Conservation (phyloP, 1,284 basidiomycete genomes). For the Inonotus hispidus region DNA sequence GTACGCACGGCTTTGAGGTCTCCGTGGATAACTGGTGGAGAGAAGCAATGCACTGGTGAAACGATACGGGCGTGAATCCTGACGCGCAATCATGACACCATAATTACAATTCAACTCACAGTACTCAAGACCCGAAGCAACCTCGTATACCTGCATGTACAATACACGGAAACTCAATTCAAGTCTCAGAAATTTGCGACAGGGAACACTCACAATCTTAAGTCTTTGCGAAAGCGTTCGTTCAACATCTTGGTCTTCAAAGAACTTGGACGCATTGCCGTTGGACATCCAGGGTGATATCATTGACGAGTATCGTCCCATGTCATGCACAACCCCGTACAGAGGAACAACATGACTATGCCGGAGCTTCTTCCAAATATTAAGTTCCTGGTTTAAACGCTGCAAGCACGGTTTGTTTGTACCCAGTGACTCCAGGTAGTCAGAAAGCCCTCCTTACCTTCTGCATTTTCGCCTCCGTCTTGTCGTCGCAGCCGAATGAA, state of each 20-base stretch:
- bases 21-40: slow-evolving; percentile 15
- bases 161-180: background rate
- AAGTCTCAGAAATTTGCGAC: background rate
- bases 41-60: slow-evolving; percentile 16
- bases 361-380: slow-evolving; percentile 16
- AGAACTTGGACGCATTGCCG: slow-evolving; percentile 17
- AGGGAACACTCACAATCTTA: slow-evolving; percentile 9
- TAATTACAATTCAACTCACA: background rate
- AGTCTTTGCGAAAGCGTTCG: slow-evolving; percentile 2
- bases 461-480: slow-evolving; percentile 5
- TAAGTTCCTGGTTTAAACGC: slow-evolving; percentile 14
- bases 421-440: background rate
- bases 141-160: slow-evolving; percentile 13
- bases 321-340: slow-evolving; percentile 10
- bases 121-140: slow-evolving; percentile 15
- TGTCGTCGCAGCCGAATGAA: slow-evolving; percentile 5
- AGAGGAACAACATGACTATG: slow-evolving; percentile 15
- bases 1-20: slow-evolving; percentile 16
- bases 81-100: background rate
- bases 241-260: slow-evolving; percentile 5
- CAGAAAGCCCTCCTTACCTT: slow-evolving; percentile 13
- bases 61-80: background rate
- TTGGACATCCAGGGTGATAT: slow-evolving; percentile 16
- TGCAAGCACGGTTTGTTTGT: background rate
- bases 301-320: slow-evolving; percentile 16